Evolutionary conservation across 257 asterid genomes (phyloP), one percentile per base, ranked within the genome.

Genomic region (Pogostemon cablin): DNA sequence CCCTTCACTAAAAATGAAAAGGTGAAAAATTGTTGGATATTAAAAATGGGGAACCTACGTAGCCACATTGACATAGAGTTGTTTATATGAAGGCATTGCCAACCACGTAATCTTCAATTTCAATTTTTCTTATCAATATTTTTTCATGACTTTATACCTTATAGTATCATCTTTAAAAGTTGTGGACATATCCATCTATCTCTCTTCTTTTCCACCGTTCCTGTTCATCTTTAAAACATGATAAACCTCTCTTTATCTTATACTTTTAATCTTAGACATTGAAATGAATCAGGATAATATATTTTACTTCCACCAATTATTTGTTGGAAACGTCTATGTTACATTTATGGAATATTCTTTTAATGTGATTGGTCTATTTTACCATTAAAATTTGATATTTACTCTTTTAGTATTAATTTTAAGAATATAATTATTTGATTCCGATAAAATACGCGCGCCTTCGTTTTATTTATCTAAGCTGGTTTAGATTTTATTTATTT

Each of bases 81-180:
- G 65, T 73, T 7, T 67, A 59, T 40, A 50, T 49, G 10, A 58
- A 48, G 9, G 52, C 67, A 15, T 37, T 35, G 60, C 66, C 61
- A 12, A 52, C 75, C 79, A 68, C 75, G 52, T 75, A 66, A 7
- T 25, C 25, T 52, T 53, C 60, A 68, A 37, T 65, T 52, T 9
- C 53, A 57, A 6, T 44, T 60, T 72, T 63, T 73, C 67, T 65
- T 35, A 3, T 43, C 67, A 15, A 55, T 49, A 38, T 10, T 25
- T 34, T 68, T 25, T 67, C 44, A 61, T 20, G 25, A 20, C 59
- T 75, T 75, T 68, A 15, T 10, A 34, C 10, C 32, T 4, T 41
- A 50, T 68, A 75, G 32, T 25, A 25, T 62, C 75, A 68, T 75
- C 66, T 68, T 75, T 7, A 52, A 61, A 61, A 68, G 66, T 7